Percentiles rank a stretch among this genome's conserved stretches.
Evolutionary conservation across 106 monocot species (phyloP).

Genomic region (Dendrobium chrysotoxum): DNA sequence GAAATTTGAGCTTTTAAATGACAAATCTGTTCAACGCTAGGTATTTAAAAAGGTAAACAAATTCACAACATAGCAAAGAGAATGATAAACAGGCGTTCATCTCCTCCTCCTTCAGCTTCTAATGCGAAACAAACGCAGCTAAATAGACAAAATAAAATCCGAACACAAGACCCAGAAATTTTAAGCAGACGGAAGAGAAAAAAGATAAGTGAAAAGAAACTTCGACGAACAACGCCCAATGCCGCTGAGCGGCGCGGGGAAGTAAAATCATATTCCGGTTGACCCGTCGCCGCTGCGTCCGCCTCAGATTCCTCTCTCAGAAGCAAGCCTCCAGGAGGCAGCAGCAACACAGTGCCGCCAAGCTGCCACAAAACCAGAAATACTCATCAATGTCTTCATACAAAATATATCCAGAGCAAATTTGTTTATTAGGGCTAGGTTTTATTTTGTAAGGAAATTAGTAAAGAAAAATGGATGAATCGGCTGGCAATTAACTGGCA

Average conservation of each 20-base stretch:
- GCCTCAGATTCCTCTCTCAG: background rate
- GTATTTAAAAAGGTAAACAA: too few species aligned
- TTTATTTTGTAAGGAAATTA: background rate
- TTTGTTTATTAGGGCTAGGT: background rate
- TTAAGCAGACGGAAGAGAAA: background rate
- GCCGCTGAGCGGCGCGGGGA: background rate
- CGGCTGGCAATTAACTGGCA: background rate
- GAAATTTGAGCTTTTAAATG: too few species aligned
- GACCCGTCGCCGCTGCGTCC: background rate
- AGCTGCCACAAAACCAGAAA: conserved; percentile 19
- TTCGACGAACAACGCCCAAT: background rate
- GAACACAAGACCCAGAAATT: background rate
- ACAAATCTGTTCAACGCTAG: too few species aligned
- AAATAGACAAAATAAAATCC: background rate
- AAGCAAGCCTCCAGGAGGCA: conserved; percentile 67
- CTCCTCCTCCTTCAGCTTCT: background rate
- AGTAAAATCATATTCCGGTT: background rate
- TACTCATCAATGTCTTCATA: background rate
- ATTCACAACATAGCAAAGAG: background rate
- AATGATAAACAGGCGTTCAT: background rate
- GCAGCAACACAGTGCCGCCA: conserved; percentile 65
- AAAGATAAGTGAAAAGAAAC: background rate
- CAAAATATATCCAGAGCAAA: background rate
- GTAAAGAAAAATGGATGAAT: background rate
- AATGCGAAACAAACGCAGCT: background rate